Evolutionary conservation across 441 rosid species (phyloP), one percentile per base, ranked within the genome.

Genomic region (Gossypium trilobum): DNA sequence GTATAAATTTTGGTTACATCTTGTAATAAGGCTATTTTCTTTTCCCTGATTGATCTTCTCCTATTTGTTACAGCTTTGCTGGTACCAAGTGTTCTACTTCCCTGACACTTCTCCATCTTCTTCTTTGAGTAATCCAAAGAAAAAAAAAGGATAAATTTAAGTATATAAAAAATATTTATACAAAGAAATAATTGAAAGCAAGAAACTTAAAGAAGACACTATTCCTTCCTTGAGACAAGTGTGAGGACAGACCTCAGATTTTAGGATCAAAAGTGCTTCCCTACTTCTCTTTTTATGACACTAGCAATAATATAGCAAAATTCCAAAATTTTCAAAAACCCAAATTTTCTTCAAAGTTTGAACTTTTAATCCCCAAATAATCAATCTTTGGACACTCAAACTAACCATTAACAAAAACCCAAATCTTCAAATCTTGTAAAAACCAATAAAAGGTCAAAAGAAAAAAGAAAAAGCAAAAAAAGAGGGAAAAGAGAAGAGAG

Each of bases 21-120:
- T 90, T 90, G 88, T 14, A 87, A 82, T 58, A 94, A 85, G 56
- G 93, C 93, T 82, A 84, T 78, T 80, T 87, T 91, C 86, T 74
- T 90, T 81, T 91, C 97, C 82, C 74, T 81, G 78, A 87, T 91
- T 71, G 83, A 79, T 78, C 88, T 72, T 16, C 93, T 90, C 8
- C 87, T 73, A 73, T 83, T 86, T 64, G 75, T 67, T 72, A 77
- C 61, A 73, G 87, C 73, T 80, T 87, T 93, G 63, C 82, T 82
- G 36, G 85, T 73, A 65, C 46, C 85, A 20, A 39, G 8, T 63
- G 23, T 74, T 76, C 79, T 85, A 75, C 83, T 82, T 70, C 86
- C 81, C 61, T 31, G 75, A 67, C 70, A 79, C 78, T 81, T 80
- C 79, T 81, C 85, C 93, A 86, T 83, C 76, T 75, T 80, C 77